Conservation (phyloP, 805 yeast species). For the Candida silvicultrix region DNA sequence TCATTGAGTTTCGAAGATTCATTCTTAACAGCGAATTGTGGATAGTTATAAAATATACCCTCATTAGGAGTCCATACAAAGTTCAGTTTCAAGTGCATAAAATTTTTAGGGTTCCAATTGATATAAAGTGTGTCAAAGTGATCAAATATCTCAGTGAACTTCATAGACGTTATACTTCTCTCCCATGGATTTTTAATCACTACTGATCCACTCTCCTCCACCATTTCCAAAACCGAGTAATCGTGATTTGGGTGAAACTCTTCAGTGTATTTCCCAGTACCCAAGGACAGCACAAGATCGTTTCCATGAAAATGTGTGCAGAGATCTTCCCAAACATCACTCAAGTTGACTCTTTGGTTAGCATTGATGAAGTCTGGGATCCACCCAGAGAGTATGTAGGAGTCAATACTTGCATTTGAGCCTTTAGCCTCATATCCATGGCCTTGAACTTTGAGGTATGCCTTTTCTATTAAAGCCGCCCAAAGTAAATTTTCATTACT, state of each 20-base stretch:
- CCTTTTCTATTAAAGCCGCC: slow-evolving; percentile 78
- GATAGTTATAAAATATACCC: slow-evolving; percentile 23
- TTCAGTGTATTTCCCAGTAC: slow-evolving; percentile 49
- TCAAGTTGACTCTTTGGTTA: slow-evolving; percentile 26
- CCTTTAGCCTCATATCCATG: slow-evolving; percentile 60
- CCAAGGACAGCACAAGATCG: slow-evolving; percentile 51
- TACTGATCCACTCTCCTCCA: slow-evolving; percentile 14
- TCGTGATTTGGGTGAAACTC: slow-evolving; percentile 59
- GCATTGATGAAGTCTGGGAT: slow-evolving; percentile 51
- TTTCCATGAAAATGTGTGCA: slow-evolving; percentile 25
- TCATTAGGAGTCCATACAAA: slow-evolving; percentile 23
- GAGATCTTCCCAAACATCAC: slow-evolving; percentile 29
- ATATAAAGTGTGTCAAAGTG: slow-evolving; percentile 50
- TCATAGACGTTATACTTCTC: slow-evolving; percentile 6
- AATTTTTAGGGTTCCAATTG: slow-evolving; percentile 51
- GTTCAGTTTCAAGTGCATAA: slow-evolving; percentile 18
- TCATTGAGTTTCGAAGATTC: slow-evolving; percentile 19
- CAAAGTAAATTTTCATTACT: slow-evolving; percentile 27
- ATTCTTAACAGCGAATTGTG: slow-evolving; percentile 39
- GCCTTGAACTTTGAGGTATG: slow-evolving; percentile 51
- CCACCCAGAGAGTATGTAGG: slow-evolving; percentile 63
- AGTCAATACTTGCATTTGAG: slow-evolving; percentile 70
- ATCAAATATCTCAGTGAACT: slow-evolving; percentile 25
- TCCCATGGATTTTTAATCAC: slow-evolving; percentile 43
- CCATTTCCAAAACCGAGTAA: slow-evolving; percentile 49